Base-by-base conservation (phyloP, 2,329 filamentous ascomycete species). In the Claviceps purpurea region DNA sequence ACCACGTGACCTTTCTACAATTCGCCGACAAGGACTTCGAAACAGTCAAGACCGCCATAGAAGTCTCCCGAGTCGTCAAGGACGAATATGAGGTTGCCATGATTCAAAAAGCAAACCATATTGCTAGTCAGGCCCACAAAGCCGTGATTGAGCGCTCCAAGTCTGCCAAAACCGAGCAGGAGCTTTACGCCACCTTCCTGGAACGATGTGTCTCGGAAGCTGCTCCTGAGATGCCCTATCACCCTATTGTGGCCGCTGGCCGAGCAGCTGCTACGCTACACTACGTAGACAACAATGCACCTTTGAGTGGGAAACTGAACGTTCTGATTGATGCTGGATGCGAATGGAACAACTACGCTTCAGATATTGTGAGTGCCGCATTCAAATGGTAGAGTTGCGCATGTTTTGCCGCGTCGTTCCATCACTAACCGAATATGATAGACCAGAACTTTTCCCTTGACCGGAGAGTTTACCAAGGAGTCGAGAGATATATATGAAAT, bases 371-470 rank as follows among this genome's bases (percentile, higher is more conserved):
- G 59, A 66, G 73, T 54, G 2, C 2, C 10, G 5, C 24, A 16
- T 2, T 14, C 26, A 13, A 37, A 41, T 3, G 34, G 24, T 22
- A 13, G 40, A 38, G 41, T 22, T 16, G 16, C 39, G 8, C 22
- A 22, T 37, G 13, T 16, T 43, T 45, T 30, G 43, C 6, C 5
- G 22, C 10, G 18, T 16, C 24, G 22, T 16, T 8, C 5, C 16
- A 37, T 44, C 3, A 37, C 41, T 50, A 34, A 50, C 34, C 10
- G 2, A n/a, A 54, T 48, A 38, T 16, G 22, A 2, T 52, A 91
- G 72, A 96, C 90, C 1, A 80, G 91, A 49, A 91, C 88, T 0
- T 95, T 95, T 63, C 91, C 91, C 2, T 81, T 95, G 59, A 78
- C 71, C 4, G 85, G 85, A 53, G 78, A 76, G 57, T 89, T 87